Conservation (phyloP, 1,284 basidiomycete genomes). For the Marasmius sp. region DNA sequence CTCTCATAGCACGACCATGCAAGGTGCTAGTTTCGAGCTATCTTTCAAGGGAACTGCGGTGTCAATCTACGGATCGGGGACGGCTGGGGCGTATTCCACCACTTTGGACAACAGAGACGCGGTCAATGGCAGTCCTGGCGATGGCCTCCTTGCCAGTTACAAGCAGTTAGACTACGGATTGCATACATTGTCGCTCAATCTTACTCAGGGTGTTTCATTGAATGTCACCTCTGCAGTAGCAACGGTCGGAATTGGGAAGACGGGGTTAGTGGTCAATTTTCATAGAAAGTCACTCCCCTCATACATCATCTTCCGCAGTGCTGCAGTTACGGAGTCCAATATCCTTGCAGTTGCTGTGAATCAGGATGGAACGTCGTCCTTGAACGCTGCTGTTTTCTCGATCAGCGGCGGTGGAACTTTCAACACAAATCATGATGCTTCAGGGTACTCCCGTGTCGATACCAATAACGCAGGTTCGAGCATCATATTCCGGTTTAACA, state of each 20-base stretch:
- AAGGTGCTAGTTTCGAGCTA: conserved; percentile 16
- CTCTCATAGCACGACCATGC: conserved; percentile 12
- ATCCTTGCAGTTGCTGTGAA: conserved; percentile 11
- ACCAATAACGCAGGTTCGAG: conserved; percentile 11
- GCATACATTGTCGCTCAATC: conserved; percentile 17
- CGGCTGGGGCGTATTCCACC: conserved; percentile 18
- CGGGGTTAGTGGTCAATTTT: background rate
- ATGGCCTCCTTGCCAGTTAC: conserved; percentile 17
- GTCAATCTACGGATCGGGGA: conserved; percentile 17
- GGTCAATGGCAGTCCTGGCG: conserved; percentile 10
- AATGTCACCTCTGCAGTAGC: conserved; percentile 11
- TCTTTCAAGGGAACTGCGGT: conserved; percentile 17
- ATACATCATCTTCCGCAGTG: background rate
- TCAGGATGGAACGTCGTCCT: conserved; percentile 2
- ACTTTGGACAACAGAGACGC: conserved; percentile 12
- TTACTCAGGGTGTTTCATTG: conserved; percentile 10
- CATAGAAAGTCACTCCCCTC: background rate
- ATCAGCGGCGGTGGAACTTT: conserved; percentile 7
- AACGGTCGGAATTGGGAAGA: conserved; percentile 2
- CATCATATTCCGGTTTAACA: conserved; percentile 14
- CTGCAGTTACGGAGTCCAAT: conserved; percentile 5
- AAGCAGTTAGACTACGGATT: conserved; percentile 10
- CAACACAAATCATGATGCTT: conserved; percentile 11
- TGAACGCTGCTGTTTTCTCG: conserved; percentile 13
- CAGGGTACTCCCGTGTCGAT: conserved; percentile 18